Percentiles rank a stretch among this genome's conserved stretches.
Conservation (phyloP, 192 early-diverging fungal genomes). For the Coemansia reversa region DNA sequence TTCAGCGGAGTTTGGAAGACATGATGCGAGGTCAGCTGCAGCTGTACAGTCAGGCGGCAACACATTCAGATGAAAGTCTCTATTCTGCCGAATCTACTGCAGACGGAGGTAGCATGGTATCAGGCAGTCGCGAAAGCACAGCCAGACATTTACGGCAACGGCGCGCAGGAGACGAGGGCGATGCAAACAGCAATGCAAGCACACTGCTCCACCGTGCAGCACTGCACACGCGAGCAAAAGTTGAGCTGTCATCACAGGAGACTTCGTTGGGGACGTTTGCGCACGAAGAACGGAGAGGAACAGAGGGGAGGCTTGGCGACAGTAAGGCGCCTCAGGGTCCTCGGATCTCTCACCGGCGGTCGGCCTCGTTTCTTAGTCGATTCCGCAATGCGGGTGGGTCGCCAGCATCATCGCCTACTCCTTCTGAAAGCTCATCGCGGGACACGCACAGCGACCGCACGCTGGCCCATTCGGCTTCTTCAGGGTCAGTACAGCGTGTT, state of each 20-base stretch:
- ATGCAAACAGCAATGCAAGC: background rate
- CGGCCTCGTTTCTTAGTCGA: constrained; percentile 23
- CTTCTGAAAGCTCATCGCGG: constrained; percentile 39
- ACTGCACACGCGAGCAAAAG: background rate
- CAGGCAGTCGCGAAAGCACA: background rate
- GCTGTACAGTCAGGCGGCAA: constrained; percentile 15
- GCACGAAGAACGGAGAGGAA: background rate
- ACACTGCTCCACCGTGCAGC: background rate
- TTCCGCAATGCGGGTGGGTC: constrained; percentile 22
- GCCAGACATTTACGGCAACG: background rate
- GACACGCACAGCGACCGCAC: constrained; percentile 43
- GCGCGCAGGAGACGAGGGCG: background rate
- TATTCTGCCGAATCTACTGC: constrained; percentile 10
- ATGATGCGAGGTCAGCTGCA: constrained; percentile 19
- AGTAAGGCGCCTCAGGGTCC: background rate
- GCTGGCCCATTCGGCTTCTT: constrained; percentile 37
- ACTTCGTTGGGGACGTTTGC: background rate
- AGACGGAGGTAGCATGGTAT: background rate
- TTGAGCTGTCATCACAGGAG: background rate
- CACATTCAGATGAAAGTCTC: constrained; percentile 36
- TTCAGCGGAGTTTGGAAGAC: background rate
- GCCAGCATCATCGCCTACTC: constrained; percentile 40
- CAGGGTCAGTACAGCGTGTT: constrained; percentile 22
- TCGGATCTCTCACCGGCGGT: constrained; percentile 20
- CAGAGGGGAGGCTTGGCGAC: background rate